Evolutionary conservation across 1,284 basidiomycete genomes (phyloP).

Genomic region (Melampsora americana): DNA sequence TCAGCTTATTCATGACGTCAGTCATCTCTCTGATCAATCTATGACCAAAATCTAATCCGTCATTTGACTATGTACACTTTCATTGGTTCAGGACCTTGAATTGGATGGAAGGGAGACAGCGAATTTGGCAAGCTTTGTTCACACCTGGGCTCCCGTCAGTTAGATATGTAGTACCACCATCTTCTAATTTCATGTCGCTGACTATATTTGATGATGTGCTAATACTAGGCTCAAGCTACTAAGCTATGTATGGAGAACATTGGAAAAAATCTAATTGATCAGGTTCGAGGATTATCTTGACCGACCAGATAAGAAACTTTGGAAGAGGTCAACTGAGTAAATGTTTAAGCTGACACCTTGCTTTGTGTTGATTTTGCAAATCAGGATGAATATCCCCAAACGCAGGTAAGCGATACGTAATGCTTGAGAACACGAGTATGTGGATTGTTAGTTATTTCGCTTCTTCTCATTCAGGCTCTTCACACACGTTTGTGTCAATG

Average conservation of each 20-base stretch:
- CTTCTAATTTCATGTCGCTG: neutral
- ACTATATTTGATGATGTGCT: neutral
- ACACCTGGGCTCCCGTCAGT: no score
- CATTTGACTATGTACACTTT: neutral
- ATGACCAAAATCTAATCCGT: neutral
- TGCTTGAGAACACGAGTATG: neutral
- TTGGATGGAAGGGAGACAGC: no score
- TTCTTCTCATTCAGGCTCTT: constrained; percentile 19
- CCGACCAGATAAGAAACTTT: no score
- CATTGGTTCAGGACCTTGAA: neutral
- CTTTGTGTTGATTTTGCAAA: constrained; percentile 55
- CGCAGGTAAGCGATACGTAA: no score
- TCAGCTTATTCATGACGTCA: no score
- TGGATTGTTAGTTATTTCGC: constrained; percentile 27
- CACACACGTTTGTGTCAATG: constrained; percentile 64
- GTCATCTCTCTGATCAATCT: no score
- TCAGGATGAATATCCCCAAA: no score
- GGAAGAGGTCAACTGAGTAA: constrained; percentile 53
- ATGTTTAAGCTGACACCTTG: constrained; percentile 56
- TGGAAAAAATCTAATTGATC: no score
- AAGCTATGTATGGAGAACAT: no score
- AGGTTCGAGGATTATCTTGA: no score
- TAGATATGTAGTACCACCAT: neutral
- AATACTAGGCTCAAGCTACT: no score
- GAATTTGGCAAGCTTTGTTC: no score